Conservation (phyloP, 2,329 filamentous ascomycete genomes). For the Triangularia setosa region DNA sequence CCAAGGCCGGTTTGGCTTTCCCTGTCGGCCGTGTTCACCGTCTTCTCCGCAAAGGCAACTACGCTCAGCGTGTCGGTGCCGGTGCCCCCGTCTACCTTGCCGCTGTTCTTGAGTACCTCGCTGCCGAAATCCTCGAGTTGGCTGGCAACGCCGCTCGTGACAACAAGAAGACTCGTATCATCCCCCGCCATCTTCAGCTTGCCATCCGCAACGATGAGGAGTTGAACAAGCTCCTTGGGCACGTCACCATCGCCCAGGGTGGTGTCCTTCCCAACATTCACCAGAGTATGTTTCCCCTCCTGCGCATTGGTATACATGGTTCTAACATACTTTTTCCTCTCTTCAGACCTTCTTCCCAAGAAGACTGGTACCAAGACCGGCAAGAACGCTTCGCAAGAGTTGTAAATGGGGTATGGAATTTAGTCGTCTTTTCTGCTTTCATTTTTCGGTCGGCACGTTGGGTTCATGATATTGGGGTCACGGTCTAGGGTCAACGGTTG, state of each 20-base stretch:
- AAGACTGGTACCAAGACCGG: constrained; percentile 90
- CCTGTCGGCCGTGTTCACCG: constrained; percentile 98
- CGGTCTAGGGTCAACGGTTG: constrained; percentile 73
- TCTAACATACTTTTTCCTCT: constrained; percentile 24
- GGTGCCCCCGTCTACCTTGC: constrained; percentile 96
- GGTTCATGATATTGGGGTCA: constrained; percentile 80
- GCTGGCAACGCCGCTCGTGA: constrained; percentile 98
- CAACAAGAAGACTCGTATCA: constrained; percentile 99
- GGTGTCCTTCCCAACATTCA: constrained; percentile 97
- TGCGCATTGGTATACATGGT: neutral
- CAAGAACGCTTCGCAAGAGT: constrained; percentile 90
- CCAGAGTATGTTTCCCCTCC: constrained; percentile 67
- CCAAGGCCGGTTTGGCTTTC: constrained; percentile 98
- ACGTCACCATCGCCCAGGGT: constrained; percentile 95
- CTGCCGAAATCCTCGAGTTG: constrained; percentile 97
- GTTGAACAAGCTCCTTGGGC: constrained; percentile 96
- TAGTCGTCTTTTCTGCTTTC: constrained; percentile 47
- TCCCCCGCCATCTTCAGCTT: constrained; percentile 96
- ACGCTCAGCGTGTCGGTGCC: constrained; percentile 98
- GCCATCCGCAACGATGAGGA: constrained; percentile 99
- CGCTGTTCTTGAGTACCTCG: constrained; percentile 96
- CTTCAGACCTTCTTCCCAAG: constrained; percentile 91
- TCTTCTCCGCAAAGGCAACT: constrained; percentile 98
- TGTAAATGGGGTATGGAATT: constrained; percentile 57
- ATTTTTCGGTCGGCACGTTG: constrained; percentile 62